Base-by-base conservation (phyloP, 257 asterid species). In the Gardenia jasminoides region DNA sequence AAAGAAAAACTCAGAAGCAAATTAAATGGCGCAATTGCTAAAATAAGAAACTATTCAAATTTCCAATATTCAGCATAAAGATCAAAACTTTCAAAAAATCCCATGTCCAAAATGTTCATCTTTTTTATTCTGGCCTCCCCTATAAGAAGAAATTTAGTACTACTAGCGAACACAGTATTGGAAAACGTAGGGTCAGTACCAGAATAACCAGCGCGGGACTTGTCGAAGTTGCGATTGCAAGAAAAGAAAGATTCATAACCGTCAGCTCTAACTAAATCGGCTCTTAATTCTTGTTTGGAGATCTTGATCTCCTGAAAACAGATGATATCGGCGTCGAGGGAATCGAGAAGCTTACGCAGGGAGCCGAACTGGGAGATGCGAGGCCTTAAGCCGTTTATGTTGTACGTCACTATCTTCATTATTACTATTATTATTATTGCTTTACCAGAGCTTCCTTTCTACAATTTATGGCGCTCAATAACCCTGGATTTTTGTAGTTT, bases 171-270 rank as follows among this genome's bases (percentile, higher is more conserved):
- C 48, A 44, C 9, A 44, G 10, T 44, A 6, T 44, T 2, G 11
- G 48, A 10, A 44, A 44, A 44, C 11, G 11, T 44, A 6, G 56
- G 16, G 3, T 33, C 39, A 9, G 56, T 13, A 94, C 97, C 97
- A 19, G 99, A 93, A 87, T 95, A 95, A 36, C 96, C 97, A 15
- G 94, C 88, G 64, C 99, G 96, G 81, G 96, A 94, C 86, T 87
- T 92, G 67, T 93, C 94, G 39, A 88, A 80, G 77, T 93, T 83
- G 78, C 96, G 96, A 16, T 96, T 91, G 87, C 97, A 95, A 76
- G 98, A 92, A 84, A 93, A 93, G 87, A 95, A 95, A 44, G 99
- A 93, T 81, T 95, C 99, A 68, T 95, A 95, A 30, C 99, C 99
- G 74, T 93, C 92, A 65, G 97, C 97, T 82, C 94, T 91, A 73